phyloP scores from a whole-genome alignment of 768 basidiomycete species.

The Rhodosporidiobolus sp. region DNA sequence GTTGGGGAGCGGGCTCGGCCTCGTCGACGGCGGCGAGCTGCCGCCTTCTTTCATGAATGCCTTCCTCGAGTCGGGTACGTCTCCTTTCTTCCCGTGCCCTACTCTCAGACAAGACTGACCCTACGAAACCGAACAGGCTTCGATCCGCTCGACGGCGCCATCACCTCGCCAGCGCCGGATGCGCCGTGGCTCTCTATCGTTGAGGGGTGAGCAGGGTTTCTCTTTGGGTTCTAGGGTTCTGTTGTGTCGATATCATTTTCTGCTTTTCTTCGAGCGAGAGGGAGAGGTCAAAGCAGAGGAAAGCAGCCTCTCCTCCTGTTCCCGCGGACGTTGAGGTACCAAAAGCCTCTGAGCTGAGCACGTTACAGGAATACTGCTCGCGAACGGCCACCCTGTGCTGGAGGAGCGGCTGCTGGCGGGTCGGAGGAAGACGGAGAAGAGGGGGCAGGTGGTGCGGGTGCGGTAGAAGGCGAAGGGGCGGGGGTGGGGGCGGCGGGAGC shows the following conservation, averaged over 20 bases:
- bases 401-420: no score
- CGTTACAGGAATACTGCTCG: no score
- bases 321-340: no score
- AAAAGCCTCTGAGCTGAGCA: no score
- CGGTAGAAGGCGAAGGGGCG: neutral
- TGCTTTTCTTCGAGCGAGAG: no score
- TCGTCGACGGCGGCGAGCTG: neutral
- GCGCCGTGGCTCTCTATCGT: neutral
- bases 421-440: no score
- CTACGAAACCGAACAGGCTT: neutral
- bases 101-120: neutral
- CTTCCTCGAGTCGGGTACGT: neutral
- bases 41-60: conserved; percentile 2
- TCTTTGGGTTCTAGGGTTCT: neutral
- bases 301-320: no score
- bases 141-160: conserved; percentile 14
- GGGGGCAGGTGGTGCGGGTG: neutral
- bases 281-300: no score
- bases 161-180: neutral
- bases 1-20: neutral
- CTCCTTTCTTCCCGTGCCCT: neutral
- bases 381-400: no score
- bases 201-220: neutral
- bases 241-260: no score
- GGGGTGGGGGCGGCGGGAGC: neutral